Percentiles rank a stretch among this genome's conserved stretches.
Conservation (phyloP, 2,329 filamentous ascomycete species). For the Fusarium succisae region DNA sequence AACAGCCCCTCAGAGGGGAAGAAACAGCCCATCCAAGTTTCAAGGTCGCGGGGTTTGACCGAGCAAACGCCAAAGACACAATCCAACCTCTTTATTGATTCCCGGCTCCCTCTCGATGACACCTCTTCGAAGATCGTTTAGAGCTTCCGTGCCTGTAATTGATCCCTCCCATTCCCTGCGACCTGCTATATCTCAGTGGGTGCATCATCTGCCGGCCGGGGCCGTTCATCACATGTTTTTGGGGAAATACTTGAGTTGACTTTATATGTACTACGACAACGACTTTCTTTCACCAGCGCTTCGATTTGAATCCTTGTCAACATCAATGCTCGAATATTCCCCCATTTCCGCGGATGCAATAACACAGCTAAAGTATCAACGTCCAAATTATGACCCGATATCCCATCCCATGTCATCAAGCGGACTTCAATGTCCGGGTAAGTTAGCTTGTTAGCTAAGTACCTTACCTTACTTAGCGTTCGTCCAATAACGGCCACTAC, state of each 20-base stretch:
- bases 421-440: constrained; percentile 42
- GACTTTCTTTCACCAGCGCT: not conserved
- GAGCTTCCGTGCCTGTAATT: not conserved
- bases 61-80: not conserved
- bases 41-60: constrained; percentile 13
- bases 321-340: not conserved
- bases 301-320: not conserved
- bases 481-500: constrained; percentile 29
- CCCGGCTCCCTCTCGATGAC: not conserved
- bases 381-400: not conserved
- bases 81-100: not conserved
- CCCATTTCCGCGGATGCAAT: not conserved
- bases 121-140: not conserved
- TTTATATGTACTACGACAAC: not conserved
- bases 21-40: constrained; percentile 14
- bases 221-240: not conserved
- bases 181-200: not conserved
- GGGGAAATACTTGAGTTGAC: not conserved
- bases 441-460: not conserved
- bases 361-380: not conserved
- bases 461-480: not conserved
- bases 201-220: not conserved
- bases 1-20: not conserved
- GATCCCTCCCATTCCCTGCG: not conserved
- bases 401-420: constrained; percentile 9